Evolutionary conservation across 2,329 filamentous ascomycete species (phyloP), one percentile per base, ranked within the genome.

Genomic region (Tolypocladium ovalisporum): DNA sequence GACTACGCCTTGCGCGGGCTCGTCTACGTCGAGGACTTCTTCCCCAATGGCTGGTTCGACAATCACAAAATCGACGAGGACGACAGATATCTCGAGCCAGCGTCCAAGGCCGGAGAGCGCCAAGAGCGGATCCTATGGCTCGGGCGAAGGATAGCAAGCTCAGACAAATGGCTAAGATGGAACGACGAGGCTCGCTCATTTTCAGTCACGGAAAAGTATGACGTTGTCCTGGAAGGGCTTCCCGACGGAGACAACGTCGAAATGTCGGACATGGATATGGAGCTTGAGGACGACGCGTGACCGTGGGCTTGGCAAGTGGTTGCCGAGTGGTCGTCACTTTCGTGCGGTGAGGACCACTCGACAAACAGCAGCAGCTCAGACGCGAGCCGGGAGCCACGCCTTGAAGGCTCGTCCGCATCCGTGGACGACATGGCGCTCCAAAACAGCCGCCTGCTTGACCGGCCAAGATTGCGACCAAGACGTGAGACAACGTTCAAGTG

Each of bases 1-100:
- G 88, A 91, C 59, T 89, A 83, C 61, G 76, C 81, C 0, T 77
- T 89, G 57, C 76, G 85, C 1, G 87, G 87, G 0, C 71, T 88
- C 1, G 67, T 84, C 1, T 89, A 83, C 74, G 74, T 78, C 0
- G 76, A 83, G 2, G 73, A 75, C 13, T 86, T 86, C 57, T 85
- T 81, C 56, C 84, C 85, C 0, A 57, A 69, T 0, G 71, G 75
- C 0, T 88, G 82, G 81, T 89, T 89, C 64, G 62, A 67, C 0
- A 75, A 77, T 10, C 76, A 79, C 1, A 78, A 79, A 58, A 76
- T 84, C 6, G 85, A 88, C 32, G 85, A 88, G n/a, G 83, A 87
- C 13, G 85, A 88, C 59, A 80, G 84, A 47, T 79, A 79, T 19
- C 79, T 88, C 52, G 86, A 89, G 63, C 69, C 81, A 0, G 71